Base-by-base conservation (phyloP, 2,329 filamentous ascomycete genomes). In the Macroventuria anomochaeta region DNA sequence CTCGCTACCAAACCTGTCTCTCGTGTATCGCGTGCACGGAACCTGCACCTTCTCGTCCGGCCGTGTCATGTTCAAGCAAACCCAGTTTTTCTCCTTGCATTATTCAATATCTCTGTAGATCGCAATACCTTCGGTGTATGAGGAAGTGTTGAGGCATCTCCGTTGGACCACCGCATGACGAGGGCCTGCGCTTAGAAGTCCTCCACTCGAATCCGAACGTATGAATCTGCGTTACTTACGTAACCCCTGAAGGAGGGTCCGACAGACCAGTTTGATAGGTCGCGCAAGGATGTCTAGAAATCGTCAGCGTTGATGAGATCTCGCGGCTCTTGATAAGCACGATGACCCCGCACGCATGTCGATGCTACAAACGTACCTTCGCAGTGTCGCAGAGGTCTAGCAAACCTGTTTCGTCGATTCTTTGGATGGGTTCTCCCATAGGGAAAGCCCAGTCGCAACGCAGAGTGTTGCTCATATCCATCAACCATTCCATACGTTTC, bases 221-320 rank as follows among this genome's bases (percentile, higher is more conserved):
- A 67, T 4, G 59, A 61, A 41, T 67, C 64, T 13, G 64, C 64
- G 11, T 67, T 67, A 17, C 61, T 63, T 1, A 67, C 61, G 23
- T 67, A 65, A 3, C 58, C 61, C 32, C 64, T 42, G 17, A 67
- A 65, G 6, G 62, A 61, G 2, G 64, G 64, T 0, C 61, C 62
- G n/a, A 67, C 44, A 25, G 57, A 59, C 64, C 64, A 67, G 18
- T 53, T 64, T 12, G 57, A 53, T 5, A 67, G 18, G 17, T 61
- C 57, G 10, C 55, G 47, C 21, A 64, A 29, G 12, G 41, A 46
- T 12, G 52, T 43, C 53, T 58, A 21, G n/a, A n/a, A n/a, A n/a
- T n/a, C n/a, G n/a, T n/a, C n/a, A n/a, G n/a, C n/a, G n/a, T n/a
- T n/a, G 28, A 44, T 12, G 42, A 32, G 21, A 26, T 37, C 25